Evolutionary conservation across 805 yeast species (phyloP), one percentile per base, ranked within the genome.

Genomic region (Wickerhamomyces kurtzmanii): DNA sequence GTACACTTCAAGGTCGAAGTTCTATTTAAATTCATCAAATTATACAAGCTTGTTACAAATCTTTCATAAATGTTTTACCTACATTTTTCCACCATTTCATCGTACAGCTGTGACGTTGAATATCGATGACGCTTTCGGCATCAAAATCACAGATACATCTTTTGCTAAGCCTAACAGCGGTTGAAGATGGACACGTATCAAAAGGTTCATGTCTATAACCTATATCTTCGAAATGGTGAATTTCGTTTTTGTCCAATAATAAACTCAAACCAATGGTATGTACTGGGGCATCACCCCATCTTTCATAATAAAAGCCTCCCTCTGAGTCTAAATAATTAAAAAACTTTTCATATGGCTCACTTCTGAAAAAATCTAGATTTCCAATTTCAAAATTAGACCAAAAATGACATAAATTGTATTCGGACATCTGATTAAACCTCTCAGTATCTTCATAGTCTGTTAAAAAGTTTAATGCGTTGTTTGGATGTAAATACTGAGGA

Each of bases 231-330:
- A 86, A 82, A 57, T 79, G 84, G 46, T 76, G 79, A 23, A 86
- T 53, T 45, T 83, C 78, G 12, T 59, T 48, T 29, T 59, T 65
- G 36, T 74, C 69, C 36, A 82, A 53, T 24, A 82, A 49, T 23
- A 82, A 49, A 1, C 80, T 49, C 1, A 70, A 75, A 1, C 74
- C 94, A 17, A 84, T 59, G 1, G 89, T 62, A 49, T 85, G 95
- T 11, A 85, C 82, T 0, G 95, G 95, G 1, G 95, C 95, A 55
- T 86, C 96, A 11, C 96, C 96, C 96, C 96, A 86, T 33, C 95
- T 58, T 53, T 85, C 95, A 31, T 80, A 78, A 50, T 79, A 79
- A 47, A 83, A 82, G 5, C 91, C 91, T 26, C 85, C 87, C 12
- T 70, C 60, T 17, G 62, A 42, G 49, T 82, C 84, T 36, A 83